Base-by-base conservation (phyloP, 2,329 filamentous ascomycete genomes). In the Reticulascus tulasneorum region DNA sequence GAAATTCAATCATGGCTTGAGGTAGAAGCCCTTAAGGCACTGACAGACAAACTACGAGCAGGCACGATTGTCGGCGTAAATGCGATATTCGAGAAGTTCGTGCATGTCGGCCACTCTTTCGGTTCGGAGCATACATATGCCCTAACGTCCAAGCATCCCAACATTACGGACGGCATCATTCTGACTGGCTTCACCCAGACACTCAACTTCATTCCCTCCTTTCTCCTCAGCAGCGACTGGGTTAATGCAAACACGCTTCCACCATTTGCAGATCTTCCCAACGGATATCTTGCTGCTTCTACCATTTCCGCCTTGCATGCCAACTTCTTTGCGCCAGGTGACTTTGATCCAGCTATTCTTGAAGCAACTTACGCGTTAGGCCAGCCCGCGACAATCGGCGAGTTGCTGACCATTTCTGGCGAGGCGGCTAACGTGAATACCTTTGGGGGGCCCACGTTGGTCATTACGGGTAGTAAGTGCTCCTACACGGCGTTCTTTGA, bases 61-160 rank as follows among this genome's bases (percentile, higher is more conserved):
- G 69, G 71, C 29, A 48, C 50, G 1, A 58, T 82, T 17, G 51
- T 61, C 0, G 56, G 60, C 15, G 53, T 73, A n/a, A 51, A 51
- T 19, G 46, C 54, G 29, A 17, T 17, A 22, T 66, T 59, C 46
- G 38, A 50, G 28, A 68, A 72, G 48, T 59, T 77, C 17, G 61
- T 79, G 8, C 79, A 84, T 51, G 64, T 80, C 12, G 80, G 79
- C 10, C 79, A 84, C 60, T 79, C 73, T 0, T 84, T 79, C 47
- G 80, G 80, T 21, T 78, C 77, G 0, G 58, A 69, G 6, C 73
- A 77, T 47, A 73, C 69, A 3, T 80, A 77, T 55, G 66, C 59
- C 30, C 62, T 84, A 15, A 69, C 73, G 7, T 65, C 66, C 29
- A 52, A 61, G 38, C 62, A 77, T 47, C 76, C 77, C 1, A 50